phyloP scores from a whole-genome alignment of 73 alveolate species.

The Symbiodinium natans region DNA sequence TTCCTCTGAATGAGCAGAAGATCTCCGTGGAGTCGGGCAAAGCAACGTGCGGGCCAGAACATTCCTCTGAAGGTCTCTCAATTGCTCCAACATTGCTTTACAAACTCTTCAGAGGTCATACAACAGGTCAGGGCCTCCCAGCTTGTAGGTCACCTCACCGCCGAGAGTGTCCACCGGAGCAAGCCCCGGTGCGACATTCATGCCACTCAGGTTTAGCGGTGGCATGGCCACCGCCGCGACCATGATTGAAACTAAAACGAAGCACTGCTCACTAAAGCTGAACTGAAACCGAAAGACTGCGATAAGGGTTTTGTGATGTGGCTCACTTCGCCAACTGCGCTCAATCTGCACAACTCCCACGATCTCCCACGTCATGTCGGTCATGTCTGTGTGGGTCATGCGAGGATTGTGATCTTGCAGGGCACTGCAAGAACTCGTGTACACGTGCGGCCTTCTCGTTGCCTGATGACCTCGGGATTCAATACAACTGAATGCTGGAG shows the following conservation, averaged over 20 bases:
- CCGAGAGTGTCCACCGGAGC: conserved; percentile 1
- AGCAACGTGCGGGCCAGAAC: conserved; percentile 43
- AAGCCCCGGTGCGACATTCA: neutral
- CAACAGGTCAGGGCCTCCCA: neutral
- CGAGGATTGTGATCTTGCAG: neutral
- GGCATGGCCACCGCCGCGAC: conserved; percentile 6
- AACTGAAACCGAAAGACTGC: neutral
- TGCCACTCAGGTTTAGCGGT: conserved; percentile 4
- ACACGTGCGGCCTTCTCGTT: neutral
- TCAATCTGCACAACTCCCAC: too few species aligned
- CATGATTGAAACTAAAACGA: neutral
- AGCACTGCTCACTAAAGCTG: neutral
- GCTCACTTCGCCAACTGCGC: neutral
- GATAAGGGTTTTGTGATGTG: too few species aligned
- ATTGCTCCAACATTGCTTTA: too few species aligned
- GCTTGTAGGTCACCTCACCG: conserved; percentile 3
- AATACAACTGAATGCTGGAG: too few species aligned
- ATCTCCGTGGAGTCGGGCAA: conserved; percentile 32
- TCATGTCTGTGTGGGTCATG: too few species aligned
- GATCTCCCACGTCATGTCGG: too few species aligned
- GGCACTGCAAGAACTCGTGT: conserved; percentile 17
- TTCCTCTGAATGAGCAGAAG: conserved; percentile 37
- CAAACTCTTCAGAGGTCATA: too few species aligned
- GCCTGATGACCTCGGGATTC: neutral
- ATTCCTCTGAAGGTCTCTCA: neutral